Evolutionary conservation across 1,284 basidiomycete species (phyloP), one percentile per base, ranked within the genome.

Genomic region (Xanthoconium separans): DNA sequence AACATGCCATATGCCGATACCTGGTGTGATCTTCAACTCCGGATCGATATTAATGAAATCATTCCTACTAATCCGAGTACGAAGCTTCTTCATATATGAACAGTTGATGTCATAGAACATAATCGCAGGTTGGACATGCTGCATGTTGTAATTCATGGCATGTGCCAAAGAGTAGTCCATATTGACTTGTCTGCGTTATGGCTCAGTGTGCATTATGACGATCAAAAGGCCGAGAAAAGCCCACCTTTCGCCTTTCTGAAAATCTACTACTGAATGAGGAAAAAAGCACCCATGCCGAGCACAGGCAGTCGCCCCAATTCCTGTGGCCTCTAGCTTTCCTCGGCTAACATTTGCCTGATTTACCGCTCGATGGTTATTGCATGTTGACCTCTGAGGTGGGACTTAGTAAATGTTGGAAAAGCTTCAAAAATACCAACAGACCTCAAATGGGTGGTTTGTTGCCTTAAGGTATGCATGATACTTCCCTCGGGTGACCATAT

Each of bases 111-210:
- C 46, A 16, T 61, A 61, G 27, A 60, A 56, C 10, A 9, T n/a
- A 1, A 50, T 41, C 0, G 33, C 45, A 9, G 24, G 3, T 0
- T 6, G 8, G 2, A 56, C 50, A 0, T n/a, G 27, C 0, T 13
- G 6, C 43, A 57, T 53, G 1, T 52, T 57, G 16, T 59, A 42
- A 2, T 6, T 7, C 3, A 62, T 18, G 2, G 60, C 58, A 18
- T 59, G 20, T 2, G 51, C 9, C 20, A 65, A 20, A 0, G 53
- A 46, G n/a, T 60, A 66, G 30, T 65, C 62, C 53, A 66, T 37
- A n/a, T 37, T 37, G 8, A 37, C 36, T n/a, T 37, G 36, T 7
- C 36, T 37, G 36, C 16, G 16, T n/a, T n/a, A n/a, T n/a, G n/a
- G n/a, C n/a, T n/a, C n/a, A n/a, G n/a, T n/a, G n/a, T n/a, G n/a